phyloP scores from a whole-genome alignment of 2,329 filamentous ascomycete genomes.

The Diaporthe caulivora region DNA sequence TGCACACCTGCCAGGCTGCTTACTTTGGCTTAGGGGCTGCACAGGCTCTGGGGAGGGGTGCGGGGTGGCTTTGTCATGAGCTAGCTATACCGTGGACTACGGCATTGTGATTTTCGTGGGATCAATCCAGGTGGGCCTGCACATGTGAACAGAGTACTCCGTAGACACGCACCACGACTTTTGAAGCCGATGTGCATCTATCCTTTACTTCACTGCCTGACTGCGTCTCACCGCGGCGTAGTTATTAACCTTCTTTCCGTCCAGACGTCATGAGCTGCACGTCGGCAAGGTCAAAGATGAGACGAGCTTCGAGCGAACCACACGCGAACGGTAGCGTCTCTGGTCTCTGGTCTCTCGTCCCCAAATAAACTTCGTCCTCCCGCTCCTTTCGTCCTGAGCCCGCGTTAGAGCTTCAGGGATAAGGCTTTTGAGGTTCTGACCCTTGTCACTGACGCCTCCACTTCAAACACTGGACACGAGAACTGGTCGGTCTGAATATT shows the following conservation, averaged over 20 bases:
- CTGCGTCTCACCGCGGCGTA: background rate
- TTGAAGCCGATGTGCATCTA: background rate
- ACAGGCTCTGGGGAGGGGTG: background rate
- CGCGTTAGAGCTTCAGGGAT: background rate
- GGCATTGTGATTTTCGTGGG: background rate
- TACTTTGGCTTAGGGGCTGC: background rate
- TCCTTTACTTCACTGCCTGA: too few species aligned
- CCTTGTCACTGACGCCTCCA: background rate
- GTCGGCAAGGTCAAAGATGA: background rate
- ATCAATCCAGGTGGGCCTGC: background rate
- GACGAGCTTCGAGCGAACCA: background rate
- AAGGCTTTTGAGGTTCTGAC: background rate
- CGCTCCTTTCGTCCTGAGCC: background rate
- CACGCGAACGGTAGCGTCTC: background rate
- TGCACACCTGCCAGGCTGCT: background rate
- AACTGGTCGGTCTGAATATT: conserved; percentile 29
- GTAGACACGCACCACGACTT: background rate
- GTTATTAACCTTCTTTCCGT: background rate
- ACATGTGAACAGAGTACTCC: background rate
- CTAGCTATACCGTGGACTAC: too few species aligned
- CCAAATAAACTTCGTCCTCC: background rate
- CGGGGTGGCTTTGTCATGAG: too few species aligned
- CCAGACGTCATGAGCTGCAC: too few species aligned
- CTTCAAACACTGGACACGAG: background rate
- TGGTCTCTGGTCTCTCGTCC: too few species aligned